These are phyloP conservation scores for Acarospora socialis DNA, from an alignment of 2,329 filamentous ascomycete genomes.

Conservation along the genomic window DNA sequence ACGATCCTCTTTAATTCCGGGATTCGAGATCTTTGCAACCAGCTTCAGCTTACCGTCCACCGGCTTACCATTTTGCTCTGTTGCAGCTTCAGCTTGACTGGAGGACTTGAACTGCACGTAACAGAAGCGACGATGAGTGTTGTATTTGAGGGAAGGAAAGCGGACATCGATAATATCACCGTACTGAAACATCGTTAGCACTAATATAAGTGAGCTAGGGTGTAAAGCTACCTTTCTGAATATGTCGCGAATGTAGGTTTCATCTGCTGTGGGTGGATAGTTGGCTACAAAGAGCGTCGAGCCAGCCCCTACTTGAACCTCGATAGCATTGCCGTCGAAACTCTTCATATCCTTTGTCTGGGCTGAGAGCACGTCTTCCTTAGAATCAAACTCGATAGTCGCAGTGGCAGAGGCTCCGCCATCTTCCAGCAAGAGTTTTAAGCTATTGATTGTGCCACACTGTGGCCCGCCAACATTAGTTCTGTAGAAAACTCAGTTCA, in stretches of 20 bases:
- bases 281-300: slow-evolving; percentile 85
- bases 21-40: slow-evolving; percentile 71
- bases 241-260: slow-evolving; percentile 39
- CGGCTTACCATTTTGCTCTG: slow-evolving; percentile 54
- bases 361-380: slow-evolving; percentile 69
- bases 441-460: slow-evolving; percentile 68
- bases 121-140: slow-evolving; percentile 81
- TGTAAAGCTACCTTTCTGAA: slow-evolving; percentile 35
- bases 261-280: slow-evolving; percentile 48
- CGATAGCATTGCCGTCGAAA: slow-evolving; percentile 58
- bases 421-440: slow-evolving; percentile 52
- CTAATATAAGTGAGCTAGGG: slow-evolving; percentile 1
- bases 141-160: slow-evolving; percentile 81
- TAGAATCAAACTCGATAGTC: slow-evolving; percentile 69
- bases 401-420: slow-evolving; percentile 51
- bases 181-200: slow-evolving; percentile 31
- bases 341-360: slow-evolving; percentile 68
- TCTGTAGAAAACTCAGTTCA: slow-evolving; percentile 1
- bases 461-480: slow-evolving; percentile 10
- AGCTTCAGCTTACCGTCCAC: slow-evolving; percentile 57
- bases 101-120: slow-evolving; percentile 76
- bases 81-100: slow-evolving; percentile 55
- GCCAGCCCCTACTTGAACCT: slow-evolving; percentile 58
- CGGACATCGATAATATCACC: slow-evolving; percentile 76
- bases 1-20: slow-evolving; percentile 60